These are phyloP conservation scores for Cinchona pubescens DNA, from an alignment of 257 asterid genomes.

Conservation along the genomic window DNA sequence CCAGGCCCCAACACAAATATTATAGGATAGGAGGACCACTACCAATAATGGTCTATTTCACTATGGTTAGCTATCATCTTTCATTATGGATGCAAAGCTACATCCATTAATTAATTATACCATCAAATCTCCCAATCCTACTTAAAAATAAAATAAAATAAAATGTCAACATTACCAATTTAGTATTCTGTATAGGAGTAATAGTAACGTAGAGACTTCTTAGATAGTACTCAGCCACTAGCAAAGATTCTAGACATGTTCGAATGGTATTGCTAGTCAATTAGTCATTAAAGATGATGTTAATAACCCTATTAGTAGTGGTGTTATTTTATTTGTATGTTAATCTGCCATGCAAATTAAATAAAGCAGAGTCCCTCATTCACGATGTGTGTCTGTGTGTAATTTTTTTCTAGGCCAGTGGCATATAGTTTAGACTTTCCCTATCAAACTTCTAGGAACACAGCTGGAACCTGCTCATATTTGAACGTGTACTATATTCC, in stretches of 20 bases:
- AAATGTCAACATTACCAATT: too few species aligned
- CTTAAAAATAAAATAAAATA: not conserved
- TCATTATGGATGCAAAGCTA: conserved; percentile 1
- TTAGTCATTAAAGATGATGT: not conserved
- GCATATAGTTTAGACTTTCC: too few species aligned
- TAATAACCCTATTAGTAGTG: not conserved
- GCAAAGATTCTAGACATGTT: too few species aligned
- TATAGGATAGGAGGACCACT: conserved; percentile 1
- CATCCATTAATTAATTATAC: not conserved
- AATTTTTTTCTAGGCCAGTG: too few species aligned
- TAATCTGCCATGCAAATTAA: not conserved
- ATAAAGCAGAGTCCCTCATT: too few species aligned
- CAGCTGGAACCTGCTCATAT: not conserved
- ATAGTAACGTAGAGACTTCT: too few species aligned
- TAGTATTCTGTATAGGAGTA: too few species aligned
- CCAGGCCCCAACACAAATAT: not conserved
- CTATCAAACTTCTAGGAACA: not conserved
- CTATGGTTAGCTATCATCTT: not conserved
- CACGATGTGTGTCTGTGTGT: too few species aligned
- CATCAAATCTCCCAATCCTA: not conserved
- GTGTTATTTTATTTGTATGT: too few species aligned
- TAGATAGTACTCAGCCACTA: too few species aligned
- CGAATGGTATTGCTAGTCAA: too few species aligned
- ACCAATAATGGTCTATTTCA: not conserved
- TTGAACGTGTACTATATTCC: not conserved